These are phyloP conservation scores for Cicer pinnatifidum DNA, from an alignment of 306 rosid genomes.

Conservation along the genomic window DNA sequence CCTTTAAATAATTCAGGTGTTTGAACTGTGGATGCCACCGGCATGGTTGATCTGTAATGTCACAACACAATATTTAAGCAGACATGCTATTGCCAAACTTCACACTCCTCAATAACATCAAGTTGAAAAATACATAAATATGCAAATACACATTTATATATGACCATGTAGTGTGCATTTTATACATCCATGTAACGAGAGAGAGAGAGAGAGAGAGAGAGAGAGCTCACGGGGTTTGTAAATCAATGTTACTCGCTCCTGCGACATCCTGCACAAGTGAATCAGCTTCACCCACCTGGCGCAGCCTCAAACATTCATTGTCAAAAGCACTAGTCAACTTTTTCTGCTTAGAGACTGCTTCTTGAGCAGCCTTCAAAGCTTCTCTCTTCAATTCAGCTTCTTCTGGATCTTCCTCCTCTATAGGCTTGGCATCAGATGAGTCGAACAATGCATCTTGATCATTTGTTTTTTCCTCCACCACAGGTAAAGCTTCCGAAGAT, in stretches of 20 bases:
- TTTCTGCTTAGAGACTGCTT: constrained; percentile 92
- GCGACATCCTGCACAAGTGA: constrained; percentile 71
- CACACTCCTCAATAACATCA: constrained; percentile 39
- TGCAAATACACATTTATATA: constrained; percentile 14
- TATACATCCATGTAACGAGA: background rate
- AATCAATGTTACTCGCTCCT: constrained; percentile 93
- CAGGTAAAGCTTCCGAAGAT: constrained; percentile 64
- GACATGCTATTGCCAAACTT: constrained; percentile 36
- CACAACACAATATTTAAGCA: constrained; percentile 41
- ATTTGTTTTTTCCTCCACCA: constrained; percentile 54
- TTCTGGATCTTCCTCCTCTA: constrained; percentile 79
- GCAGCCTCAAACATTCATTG: constrained; percentile 78
- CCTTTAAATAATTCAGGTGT: constrained; percentile 92
- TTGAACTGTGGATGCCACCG: constrained; percentile 91
- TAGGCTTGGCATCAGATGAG: constrained; percentile 55
- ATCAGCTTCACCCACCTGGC: constrained; percentile 78
- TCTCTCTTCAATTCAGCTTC: constrained; percentile 90
- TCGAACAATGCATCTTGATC: constrained; percentile 57
- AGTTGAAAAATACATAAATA: constrained; percentile 7
- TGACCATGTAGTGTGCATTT: background rate
- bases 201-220: constrained; percentile 4
- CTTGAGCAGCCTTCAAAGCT: constrained; percentile 95
- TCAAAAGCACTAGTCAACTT: constrained; percentile 82
- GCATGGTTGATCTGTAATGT: constrained; percentile 93
- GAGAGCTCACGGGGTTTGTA: constrained; percentile 83